Conservation (phyloP, 805 yeast genomes). For the Spathaspora arborariae region DNA sequence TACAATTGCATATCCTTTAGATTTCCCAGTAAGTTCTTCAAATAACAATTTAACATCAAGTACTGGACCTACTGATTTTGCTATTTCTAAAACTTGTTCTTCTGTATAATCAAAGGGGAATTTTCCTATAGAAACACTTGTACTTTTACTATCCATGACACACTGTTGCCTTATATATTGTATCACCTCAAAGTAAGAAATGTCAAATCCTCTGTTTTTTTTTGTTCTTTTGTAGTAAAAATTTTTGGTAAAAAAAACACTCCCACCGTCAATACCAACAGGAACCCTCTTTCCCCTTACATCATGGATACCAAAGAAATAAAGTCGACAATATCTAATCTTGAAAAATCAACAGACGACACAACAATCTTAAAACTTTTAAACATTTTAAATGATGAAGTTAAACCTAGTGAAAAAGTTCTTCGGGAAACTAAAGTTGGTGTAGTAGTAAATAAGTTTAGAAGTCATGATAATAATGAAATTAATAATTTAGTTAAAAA, state of each 20-base stretch:
- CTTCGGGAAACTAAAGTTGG: conserved; percentile 96
- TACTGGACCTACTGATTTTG: conserved; percentile 86
- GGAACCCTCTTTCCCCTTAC: not conserved
- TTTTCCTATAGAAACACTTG: conserved; percentile 70
- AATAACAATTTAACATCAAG: conserved; percentile 69
- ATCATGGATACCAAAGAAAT: conserved; percentile 72
- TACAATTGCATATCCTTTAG: conserved; percentile 87
- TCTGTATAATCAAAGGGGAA: conserved; percentile 93
- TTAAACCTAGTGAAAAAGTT: conserved; percentile 79
- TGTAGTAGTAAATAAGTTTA: conserved; percentile 86
- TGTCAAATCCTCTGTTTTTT: too few species aligned
- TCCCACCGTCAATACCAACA: not conserved
- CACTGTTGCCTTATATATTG: not conserved
- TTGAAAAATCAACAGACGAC: conserved; percentile 67
- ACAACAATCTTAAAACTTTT: conserved; percentile 65
- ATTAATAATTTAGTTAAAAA: conserved; percentile 70
- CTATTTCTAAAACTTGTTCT: conserved; percentile 85
- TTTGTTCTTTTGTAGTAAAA: too few species aligned
- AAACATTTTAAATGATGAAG: conserved; percentile 61
- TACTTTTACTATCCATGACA: conserved; percentile 10
- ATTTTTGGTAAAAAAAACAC: too few species aligned
- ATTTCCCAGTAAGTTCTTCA: conserved; percentile 84
- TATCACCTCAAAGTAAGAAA: not conserved
- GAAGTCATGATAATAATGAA: conserved; percentile 64
- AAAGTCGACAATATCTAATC: conserved; percentile 58